phyloP scores from a whole-genome alignment of 352 stramenopile species.

The Phytophthora europaea region DNA sequence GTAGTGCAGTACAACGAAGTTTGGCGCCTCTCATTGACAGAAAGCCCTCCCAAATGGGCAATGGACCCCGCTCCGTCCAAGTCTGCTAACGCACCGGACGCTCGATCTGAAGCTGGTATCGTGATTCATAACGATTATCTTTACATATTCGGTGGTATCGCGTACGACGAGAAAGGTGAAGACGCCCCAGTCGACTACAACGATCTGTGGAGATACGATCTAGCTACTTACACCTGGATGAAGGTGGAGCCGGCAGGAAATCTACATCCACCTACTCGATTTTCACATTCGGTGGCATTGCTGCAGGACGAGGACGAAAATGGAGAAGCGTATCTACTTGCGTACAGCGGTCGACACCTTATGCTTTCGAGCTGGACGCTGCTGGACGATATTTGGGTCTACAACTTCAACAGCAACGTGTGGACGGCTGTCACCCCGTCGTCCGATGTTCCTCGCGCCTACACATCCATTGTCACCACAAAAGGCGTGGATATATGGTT shows the following conservation, averaged over 20 bases:
- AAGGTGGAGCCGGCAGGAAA: slow-evolving; percentile 39
- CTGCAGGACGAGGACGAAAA: slow-evolving; percentile 38
- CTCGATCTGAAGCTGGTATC: slow-evolving; percentile 60
- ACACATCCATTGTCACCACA: slow-evolving; percentile 71
- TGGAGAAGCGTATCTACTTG: slow-evolving; percentile 51
- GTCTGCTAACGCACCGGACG: slow-evolving; percentile 29
- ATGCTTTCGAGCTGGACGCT: slow-evolving; percentile 59
- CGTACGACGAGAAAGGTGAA: slow-evolving; percentile 59
- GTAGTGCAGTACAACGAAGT: slow-evolving; percentile 67
- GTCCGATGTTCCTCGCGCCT: slow-evolving; percentile 51
- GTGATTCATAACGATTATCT: slow-evolving; percentile 62
- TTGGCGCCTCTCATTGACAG: slow-evolving; percentile 52
- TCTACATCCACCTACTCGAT: slow-evolving; percentile 49
- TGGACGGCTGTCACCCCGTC: slow-evolving; percentile 47
- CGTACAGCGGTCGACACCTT: slow-evolving; percentile 69
- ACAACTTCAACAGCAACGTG: slow-evolving; percentile 49
- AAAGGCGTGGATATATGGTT: slow-evolving; percentile 68
- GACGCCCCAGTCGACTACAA: slow-evolving; percentile 55
- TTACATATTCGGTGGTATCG: slow-evolving; percentile 77
- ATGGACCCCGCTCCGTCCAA: slow-evolving; percentile 37
- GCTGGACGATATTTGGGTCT: slow-evolving; percentile 69
- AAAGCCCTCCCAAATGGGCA: slow-evolving; percentile 40
- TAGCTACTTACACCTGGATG: slow-evolving; percentile 52
- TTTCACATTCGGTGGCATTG: slow-evolving; percentile 67
- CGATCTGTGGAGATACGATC: slow-evolving; percentile 75